Base-by-base conservation (phyloP, 129 eudicot genomes). In the Escallonia rubra region DNA sequence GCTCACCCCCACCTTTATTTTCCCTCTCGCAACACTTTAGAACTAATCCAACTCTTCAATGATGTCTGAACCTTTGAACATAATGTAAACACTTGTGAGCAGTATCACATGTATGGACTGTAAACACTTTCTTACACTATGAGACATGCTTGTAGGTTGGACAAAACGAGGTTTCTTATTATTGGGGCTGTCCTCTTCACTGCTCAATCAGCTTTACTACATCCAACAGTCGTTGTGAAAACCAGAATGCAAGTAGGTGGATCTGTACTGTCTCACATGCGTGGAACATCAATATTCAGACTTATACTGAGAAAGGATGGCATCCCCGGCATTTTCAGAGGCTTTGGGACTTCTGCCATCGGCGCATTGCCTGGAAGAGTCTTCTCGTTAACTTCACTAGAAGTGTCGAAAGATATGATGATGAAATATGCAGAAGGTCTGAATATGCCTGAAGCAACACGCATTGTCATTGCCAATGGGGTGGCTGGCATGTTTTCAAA, bases 331-430 rank as follows among this genome's bases (percentile, higher is more conserved):
- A 76, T 79, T 41, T 86, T 76, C 72, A 76, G 92, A 76, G 92
- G 92, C 56, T 86, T 82, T 74, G 88, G 86, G 52, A 86, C 92
- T 47, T 82, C 88, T 41, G 92, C 92, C 0, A 54, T 86, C 13
- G 92, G 92, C 56, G 73, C 92, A 59, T 49, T 86, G 68, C 92
- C 92, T 38, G 92, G 92, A 15, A 70, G 92, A 54, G 92, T 79
- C 57, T 67, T 86, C 43, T 79, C 81, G 51, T 73, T 86, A 39
- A 86, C 88, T 67, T 86, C 92, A 48, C 83, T 86, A 51, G 88
- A 86, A 69, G 43, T 86, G 44, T 86, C 92, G 46, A 86, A 86
- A 65, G 86, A 86, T 54, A 71, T 86, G 78, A 76, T 71, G 67
- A 59, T 86, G 38, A 86, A 86, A 57, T 82, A 82, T 61, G 70